phyloP scores from a whole-genome alignment of 805 yeast genomes.

The Starmerella asiatica region DNA sequence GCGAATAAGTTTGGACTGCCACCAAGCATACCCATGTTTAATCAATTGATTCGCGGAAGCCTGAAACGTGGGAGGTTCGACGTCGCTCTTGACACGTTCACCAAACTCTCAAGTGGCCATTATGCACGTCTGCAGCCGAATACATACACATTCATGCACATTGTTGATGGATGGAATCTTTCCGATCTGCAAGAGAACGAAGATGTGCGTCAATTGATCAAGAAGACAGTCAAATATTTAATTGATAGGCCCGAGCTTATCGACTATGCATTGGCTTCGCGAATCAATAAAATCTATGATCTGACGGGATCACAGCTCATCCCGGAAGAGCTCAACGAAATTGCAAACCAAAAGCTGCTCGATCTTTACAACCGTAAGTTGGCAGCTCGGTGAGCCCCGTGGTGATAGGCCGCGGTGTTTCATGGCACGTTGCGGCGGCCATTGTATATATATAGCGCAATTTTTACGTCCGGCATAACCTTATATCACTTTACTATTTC shows the following conservation, averaged over 20 bases:
- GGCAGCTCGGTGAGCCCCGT: constrained; percentile 1
- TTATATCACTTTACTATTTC: too few relatives aligned
- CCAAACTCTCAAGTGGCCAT: constrained; percentile 9
- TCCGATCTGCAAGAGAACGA: constrained; percentile 1
- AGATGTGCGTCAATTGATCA: constrained; percentile 7
- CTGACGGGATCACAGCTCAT: constrained; percentile 8
- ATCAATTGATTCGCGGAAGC: constrained; percentile 24
- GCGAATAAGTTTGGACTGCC: constrained; percentile 21
- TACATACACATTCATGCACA: constrained; percentile 22
- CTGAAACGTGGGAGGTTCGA: constrained; percentile 12
- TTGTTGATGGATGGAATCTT: constrained; percentile 14
- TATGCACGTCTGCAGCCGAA: constrained; percentile 20
- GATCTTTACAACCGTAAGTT: constrained; percentile 7
- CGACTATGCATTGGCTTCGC: constrained; percentile 17
- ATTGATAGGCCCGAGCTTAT: constrained; percentile 3
- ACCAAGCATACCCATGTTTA: constrained; percentile 23
- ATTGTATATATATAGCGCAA: too few relatives aligned
- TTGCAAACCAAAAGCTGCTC: constrained; percentile 1
- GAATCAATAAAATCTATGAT: constrained; percentile 3
- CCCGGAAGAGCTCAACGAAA: constrained; percentile 1
- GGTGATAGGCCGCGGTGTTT: too few relatives aligned
- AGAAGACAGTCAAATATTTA: constrained; percentile 5
- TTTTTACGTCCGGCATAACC: too few relatives aligned
- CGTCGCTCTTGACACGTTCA: constrained; percentile 19
- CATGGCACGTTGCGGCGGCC: too few relatives aligned